phyloP scores from a whole-genome alignment of 208 protist genomes.

The Crithidia thermophila region DNA sequence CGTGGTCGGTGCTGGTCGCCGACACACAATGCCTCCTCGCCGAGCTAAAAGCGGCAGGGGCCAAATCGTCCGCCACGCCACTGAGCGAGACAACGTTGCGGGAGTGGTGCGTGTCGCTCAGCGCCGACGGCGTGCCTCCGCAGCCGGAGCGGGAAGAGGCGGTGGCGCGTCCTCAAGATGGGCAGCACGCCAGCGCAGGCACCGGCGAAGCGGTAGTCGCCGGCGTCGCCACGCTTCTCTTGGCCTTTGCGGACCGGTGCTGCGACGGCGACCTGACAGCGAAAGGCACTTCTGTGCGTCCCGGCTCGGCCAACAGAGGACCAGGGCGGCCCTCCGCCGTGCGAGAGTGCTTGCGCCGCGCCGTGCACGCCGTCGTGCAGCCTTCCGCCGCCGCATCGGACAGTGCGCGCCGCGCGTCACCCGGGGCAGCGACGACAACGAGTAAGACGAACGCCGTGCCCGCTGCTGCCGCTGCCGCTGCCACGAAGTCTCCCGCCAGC shows the following conservation, averaged over 20 bases:
- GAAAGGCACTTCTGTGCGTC: not conserved
- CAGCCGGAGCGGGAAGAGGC: not conserved
- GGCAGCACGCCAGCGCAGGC: not conserved
- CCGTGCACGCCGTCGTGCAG: constrained; percentile 28
- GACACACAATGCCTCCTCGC: constrained; percentile 2
- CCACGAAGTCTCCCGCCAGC: not conserved
- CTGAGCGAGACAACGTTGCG: constrained; percentile 1
- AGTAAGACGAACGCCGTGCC: not conserved
- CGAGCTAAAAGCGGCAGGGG: not conserved
- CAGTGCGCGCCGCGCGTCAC: not conserved
- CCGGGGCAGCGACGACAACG: not conserved
- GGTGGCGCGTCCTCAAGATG: no score
- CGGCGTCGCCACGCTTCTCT: constrained; percentile 31
- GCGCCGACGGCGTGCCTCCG: not conserved
- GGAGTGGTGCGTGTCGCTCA: constrained; percentile 21
- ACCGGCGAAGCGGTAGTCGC: not conserved
- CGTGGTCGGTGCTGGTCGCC: constrained; percentile 17
- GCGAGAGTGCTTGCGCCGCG: constrained; percentile 35
- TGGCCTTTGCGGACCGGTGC: constrained; percentile 58
- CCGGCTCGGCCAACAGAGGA: not conserved
- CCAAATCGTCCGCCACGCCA: not conserved
- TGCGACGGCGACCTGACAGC: constrained; percentile 9
- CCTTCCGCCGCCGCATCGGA: not conserved
- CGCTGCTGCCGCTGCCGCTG: not conserved
- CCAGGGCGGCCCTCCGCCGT: constrained; percentile 18